Percentiles rank a stretch among this genome's conserved stretches.
Conservation (phyloP, 75 land plant species). For the Pseudotsuga menziesii region DNA sequence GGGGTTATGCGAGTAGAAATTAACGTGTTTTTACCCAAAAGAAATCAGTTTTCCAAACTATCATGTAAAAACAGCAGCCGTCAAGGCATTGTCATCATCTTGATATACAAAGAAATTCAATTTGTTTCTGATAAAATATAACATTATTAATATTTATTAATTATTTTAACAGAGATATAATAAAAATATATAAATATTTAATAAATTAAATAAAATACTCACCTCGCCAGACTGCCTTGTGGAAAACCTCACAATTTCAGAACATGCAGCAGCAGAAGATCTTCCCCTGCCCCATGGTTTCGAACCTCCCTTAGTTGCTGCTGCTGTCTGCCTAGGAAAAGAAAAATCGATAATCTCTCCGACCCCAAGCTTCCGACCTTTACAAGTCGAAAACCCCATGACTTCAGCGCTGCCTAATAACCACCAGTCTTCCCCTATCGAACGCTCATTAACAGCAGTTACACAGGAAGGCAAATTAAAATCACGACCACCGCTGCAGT, state of each 20-base stretch:
- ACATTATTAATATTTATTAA: too few species aligned
- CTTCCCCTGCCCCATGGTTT: constrained; percentile 24
- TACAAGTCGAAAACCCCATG: constrained; percentile 47
- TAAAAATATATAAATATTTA: too few species aligned
- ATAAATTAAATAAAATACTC: not conserved
- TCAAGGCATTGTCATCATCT: too few species aligned
- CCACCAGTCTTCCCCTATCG: constrained; percentile 27
- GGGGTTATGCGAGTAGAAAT: too few species aligned
- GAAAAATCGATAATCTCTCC: constrained; percentile 54
- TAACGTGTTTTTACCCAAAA: too few species aligned
- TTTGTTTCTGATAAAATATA: too few species aligned
- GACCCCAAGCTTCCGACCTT: constrained; percentile 39
- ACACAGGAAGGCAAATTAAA: not conserved
- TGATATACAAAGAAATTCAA: too few species aligned
- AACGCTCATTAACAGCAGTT: not conserved
- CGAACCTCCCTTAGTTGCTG: not conserved
- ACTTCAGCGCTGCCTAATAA: constrained; percentile 50
- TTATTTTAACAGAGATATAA: too few species aligned
- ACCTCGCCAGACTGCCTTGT: constrained; percentile 75
- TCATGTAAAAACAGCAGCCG: too few species aligned
- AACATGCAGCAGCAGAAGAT: constrained; percentile 22
- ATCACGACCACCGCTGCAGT: not conserved
- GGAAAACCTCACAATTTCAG: constrained; percentile 72
- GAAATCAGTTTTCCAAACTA: too few species aligned
- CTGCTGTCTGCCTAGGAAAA: constrained; percentile 32